Evolutionary conservation across 2,329 filamentous ascomycete genomes (phyloP).

Genomic region (Metarhizium guizhouense): DNA sequence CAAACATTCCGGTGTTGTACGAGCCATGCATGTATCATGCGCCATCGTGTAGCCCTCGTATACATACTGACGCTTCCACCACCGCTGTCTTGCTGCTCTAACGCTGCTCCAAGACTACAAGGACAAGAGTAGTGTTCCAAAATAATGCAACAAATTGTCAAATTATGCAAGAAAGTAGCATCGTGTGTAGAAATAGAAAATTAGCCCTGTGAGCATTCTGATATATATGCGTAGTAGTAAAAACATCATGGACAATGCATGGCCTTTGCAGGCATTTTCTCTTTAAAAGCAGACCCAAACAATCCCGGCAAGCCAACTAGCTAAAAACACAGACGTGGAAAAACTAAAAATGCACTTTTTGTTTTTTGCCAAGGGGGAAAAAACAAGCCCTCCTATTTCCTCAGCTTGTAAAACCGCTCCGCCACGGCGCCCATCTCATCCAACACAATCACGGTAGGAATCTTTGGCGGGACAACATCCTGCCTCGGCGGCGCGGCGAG

Average conservation of each 20-base stretch:
- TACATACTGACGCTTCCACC: too few relatives aligned
- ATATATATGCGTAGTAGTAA: not conserved
- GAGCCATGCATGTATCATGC: too few relatives aligned
- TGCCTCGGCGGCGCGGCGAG: not conserved
- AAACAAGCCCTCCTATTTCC: not conserved
- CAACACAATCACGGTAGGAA: not conserved
- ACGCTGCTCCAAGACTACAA: too few relatives aligned
- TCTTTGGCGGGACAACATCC: not conserved
- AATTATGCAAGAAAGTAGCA: too few relatives aligned
- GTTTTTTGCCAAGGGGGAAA: not conserved
- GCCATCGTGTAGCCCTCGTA: too few relatives aligned
- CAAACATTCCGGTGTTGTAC: too few relatives aligned
- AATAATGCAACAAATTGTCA: too few relatives aligned
- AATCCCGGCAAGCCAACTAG: not conserved
- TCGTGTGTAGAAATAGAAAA: too few relatives aligned
- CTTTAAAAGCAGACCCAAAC: not conserved
- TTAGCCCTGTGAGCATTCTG: not conserved
- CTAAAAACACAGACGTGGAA: not conserved
- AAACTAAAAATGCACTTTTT: not conserved
- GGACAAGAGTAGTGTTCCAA: too few relatives aligned
- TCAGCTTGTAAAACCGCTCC: conserved; percentile 4
- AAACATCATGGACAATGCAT: not conserved
- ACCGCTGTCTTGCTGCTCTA: too few relatives aligned
- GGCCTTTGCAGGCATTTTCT: not conserved
- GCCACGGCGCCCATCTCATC: conserved; percentile 4